Base-by-base conservation (phyloP, 2,329 filamentous ascomycete genomes). In the Phoma sp. region DNA sequence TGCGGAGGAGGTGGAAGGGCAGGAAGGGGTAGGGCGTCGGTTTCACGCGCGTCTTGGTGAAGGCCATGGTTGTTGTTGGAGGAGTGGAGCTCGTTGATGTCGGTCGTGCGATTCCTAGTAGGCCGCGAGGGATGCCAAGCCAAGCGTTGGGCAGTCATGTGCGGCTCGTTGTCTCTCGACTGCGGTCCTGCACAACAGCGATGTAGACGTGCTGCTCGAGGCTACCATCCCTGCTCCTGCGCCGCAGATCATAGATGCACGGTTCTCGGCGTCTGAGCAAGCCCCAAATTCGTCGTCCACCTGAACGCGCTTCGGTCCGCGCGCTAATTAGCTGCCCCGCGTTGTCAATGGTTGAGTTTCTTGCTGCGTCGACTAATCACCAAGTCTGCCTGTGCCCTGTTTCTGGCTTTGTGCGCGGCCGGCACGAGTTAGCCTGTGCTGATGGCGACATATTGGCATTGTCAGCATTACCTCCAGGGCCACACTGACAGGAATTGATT, bases 11-110 rank as follows among this genome's bases (percentile, higher is more conserved):
- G 60, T 81, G 79, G 68, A 81, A 81, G 3, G 73, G 68, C 4
- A 80, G 47, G 45, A 64, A 61, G 24, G 78, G 78, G 58, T 81
- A 81, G 22, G 73, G 67, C 38, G 77, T 77, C 3, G 78, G 78
- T 46, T 72, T 72, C n/a, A 69, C 61, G 55, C 65, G 66, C 48
- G 58, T 60, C 51, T 50, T 62, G 32, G 57, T 57, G 24, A 56
- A 55, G 17, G 55, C 38, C 66, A 69, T 69, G 48, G 13, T 60
- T 32, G 3, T n/a, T 29, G 29, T 4, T 24, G 6, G 19, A 9
- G 19, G 27, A 31, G 27, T 32, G 12, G 12, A 21, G 29, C 29
- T 17, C 17, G 17, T 17, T 17, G 29, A 13, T 3, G 25, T 10
- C 25, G 25, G 36, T 52, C 6, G 49, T 31, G 29, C 50, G 9